phyloP scores from a whole-genome alignment of 257 asterid genomes.

The Prunella vulgaris region DNA sequence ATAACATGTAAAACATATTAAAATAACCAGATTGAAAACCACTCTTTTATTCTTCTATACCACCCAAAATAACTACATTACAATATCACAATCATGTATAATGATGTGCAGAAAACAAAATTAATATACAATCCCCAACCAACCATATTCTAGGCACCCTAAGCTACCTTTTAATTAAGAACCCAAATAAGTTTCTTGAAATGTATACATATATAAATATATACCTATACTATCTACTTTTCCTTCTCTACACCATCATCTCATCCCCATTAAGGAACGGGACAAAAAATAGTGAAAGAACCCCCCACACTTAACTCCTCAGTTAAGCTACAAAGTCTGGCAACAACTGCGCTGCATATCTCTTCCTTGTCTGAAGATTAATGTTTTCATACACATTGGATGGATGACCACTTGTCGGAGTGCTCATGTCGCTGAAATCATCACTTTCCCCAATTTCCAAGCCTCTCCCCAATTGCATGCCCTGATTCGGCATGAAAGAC shows the following conservation, averaged over 20 bases:
- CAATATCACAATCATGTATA: conserved; percentile 59
- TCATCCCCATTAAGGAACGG: conserved; percentile 34
- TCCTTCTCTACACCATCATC: conserved; percentile 47
- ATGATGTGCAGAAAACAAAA: conserved; percentile 62
- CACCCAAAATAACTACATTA: conserved; percentile 45
- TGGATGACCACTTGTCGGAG: conserved; percentile 45
- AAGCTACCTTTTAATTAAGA: conserved; percentile 47
- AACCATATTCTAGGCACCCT: conserved; percentile 38
- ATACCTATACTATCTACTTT: conserved; percentile 25
- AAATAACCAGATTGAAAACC: conserved; percentile 15
- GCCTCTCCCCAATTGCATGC: conserved; percentile 50
- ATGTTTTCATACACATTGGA: conserved; percentile 59
- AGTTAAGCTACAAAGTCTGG: conserved; percentile 77
- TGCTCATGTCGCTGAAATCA: conserved; percentile 39
- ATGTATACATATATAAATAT: conserved; percentile 36
- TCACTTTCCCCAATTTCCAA: conserved; percentile 49
- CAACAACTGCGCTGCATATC: conserved; percentile 75
- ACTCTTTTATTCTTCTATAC: conserved; percentile 48
- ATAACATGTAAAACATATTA: no score
- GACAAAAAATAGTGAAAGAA: conserved; percentile 32
- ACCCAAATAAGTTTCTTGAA: conserved; percentile 41
- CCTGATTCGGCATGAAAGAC: conserved; percentile 51
- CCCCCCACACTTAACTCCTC: conserved; percentile 3
- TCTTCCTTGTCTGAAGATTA: conserved; percentile 70
- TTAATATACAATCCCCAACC: conserved; percentile 79